Percentiles rank a stretch among this genome's conserved stretches.
Evolutionary conservation across 179 eudicot genomes (phyloP).

Genomic region (Corrigiola litoralis): DNA sequence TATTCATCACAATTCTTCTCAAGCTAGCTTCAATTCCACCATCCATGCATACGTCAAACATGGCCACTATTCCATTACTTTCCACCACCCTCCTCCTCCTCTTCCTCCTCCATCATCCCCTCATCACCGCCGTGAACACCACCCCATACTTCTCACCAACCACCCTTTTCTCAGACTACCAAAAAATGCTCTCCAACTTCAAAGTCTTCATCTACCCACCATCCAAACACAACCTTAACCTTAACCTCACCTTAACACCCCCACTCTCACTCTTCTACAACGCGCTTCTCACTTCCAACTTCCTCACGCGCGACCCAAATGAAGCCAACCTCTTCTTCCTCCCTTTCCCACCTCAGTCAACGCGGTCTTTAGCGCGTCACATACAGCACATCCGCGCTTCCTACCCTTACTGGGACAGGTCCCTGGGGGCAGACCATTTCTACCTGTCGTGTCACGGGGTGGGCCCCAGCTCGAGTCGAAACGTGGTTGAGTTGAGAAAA

Average conservation of each 20-base stretch:
- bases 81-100: conserved; percentile 21
- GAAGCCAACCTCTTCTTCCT: conserved; percentile 76
- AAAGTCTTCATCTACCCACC: conserved; percentile 63
- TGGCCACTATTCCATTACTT: background rate
- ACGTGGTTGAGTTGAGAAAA: conserved; percentile 68
- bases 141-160: conserved; percentile 50
- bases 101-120: conserved; percentile 16
- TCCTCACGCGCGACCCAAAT: conserved; percentile 48
- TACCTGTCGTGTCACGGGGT: conserved; percentile 54
- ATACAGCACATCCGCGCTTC: conserved; percentile 34
- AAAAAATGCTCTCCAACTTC: conserved; percentile 50
- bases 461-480: conserved; percentile 44
- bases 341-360: conserved; percentile 45
- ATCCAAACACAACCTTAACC: conserved; percentile 8
- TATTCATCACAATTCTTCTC: no score
- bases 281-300: conserved; percentile 46
- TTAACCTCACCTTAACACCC: conserved; percentile 13
- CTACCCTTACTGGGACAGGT: conserved; percentile 70
- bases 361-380: conserved; percentile 54
- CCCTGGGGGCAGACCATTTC: conserved; percentile 90
- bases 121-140: conserved; percentile 6
- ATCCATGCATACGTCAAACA: background rate
- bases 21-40: background rate
- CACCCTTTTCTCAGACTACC: conserved; percentile 44
- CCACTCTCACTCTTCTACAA: conserved; percentile 47